Evolutionary conservation across 2,329 filamentous ascomycete genomes (phyloP), one percentile per base, ranked within the genome.

Genomic region (Diaporthe australafricana): DNA sequence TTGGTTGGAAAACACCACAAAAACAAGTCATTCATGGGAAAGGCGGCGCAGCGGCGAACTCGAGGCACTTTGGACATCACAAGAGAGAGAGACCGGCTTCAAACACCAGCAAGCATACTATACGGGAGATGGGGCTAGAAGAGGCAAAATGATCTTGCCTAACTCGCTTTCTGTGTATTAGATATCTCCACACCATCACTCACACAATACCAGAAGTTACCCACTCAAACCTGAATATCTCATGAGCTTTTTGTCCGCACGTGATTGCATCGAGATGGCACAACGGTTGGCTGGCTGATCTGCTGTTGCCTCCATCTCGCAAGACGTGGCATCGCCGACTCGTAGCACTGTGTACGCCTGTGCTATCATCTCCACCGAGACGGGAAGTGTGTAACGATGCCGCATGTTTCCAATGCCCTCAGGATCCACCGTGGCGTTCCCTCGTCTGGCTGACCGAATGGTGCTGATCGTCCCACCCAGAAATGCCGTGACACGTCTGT

Each of bases 151-250:
- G 80, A 81, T 77, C 75, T 78, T 77, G 80, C 81, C 84, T 82
- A 87, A 85, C 88, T 89, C 87, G 88, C 88, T 90, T 87, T 90
- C 88, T 90, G 88, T 81, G 88, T 90, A 90, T 88, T 83, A 86
- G 83, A 86, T 88, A 87, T 83, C 79, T 82, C 78, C 79, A 81
- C 76, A 78, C 78, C 76, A 78, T 78, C 83, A 82, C 74, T 79
- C 76, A 74, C 81, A 79, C 75, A 88, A 90, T 90, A 90, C 87
- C 88, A 90, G 88, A 90, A 88, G 87, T 89, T 90, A 90, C 88
- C 88, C 88, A 88, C 88, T 89, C 85, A 87, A 76, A 75, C 25
- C 25, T n/a, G 7, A 27, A 6, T 14, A n/a, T 40, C n/a, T 8
- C 12, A 6, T 35, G 9, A 16, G 27, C 9, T 22, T 3, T n/a